Base-by-base conservation (phyloP, 805 yeast genomes). In the Zygosaccharomyces bailii region DNA sequence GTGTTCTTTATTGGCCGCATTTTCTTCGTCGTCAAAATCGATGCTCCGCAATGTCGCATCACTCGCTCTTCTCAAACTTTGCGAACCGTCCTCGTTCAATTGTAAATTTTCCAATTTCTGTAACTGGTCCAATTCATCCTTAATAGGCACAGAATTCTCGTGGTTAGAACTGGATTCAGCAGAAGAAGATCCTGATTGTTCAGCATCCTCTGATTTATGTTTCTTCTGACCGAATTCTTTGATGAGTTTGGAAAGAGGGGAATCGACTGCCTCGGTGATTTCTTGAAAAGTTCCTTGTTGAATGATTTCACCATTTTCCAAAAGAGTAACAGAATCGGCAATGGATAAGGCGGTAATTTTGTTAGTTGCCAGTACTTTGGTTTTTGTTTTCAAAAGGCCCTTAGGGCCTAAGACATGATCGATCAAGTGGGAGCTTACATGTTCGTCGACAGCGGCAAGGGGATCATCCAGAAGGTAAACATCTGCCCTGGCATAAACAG, bases 391-490 rank as follows among this genome's bases (percentile, higher is more conserved):
- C 54, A 90, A 70, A 52, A 90, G 70, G 49, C 97, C 97, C 24
- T 76, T 68, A 11, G 87, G 79, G 16, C 96, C 95, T 45, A 90
- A 71, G 16, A 90, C 96, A 58, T 85, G 81, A 53, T 81, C 82
- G 53, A 86, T 81, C 56, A 93, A 72, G 59, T 88, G 95, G 52
- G 79, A 80, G 9, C 96, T 91, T 51, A 93, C 99, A 63, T 93
- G 99, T 56, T 89, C 97, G 67, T 93, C 99, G 33, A 93, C 99
- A 19, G 99, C 99, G 62, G 95, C 84, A 48, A 93, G 74, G 7
- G 95, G 86, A 66, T 93, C 99, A 64, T 93, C 99, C 51, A 93
- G 68, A 32, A 93, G 68, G 62, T 87, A 89, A 23, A 93, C 79
- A 60, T 93, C 98, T 2, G 98, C 95, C 52, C 98, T 76, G 9